Conservation (phyloP, 2,329 filamentous ascomycete species). For the Sclerotinia glacialis region DNA sequence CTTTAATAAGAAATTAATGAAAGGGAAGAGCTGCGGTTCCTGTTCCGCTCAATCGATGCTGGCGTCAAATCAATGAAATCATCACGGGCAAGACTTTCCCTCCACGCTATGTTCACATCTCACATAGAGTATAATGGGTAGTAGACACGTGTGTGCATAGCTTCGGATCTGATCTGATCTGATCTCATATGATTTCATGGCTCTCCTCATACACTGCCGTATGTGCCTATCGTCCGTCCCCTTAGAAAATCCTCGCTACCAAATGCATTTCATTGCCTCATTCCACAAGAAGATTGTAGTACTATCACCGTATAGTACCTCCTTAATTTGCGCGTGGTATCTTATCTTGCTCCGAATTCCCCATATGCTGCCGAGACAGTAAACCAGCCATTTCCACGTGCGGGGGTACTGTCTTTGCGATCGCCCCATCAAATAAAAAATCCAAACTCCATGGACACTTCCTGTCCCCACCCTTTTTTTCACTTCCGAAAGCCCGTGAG, state of each 20-base stretch:
- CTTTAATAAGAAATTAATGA: too few species aligned
- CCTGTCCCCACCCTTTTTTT: neutral
- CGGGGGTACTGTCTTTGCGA: neutral
- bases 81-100: too few species aligned
- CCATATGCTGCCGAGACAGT: neutral
- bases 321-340: slow-evolving; percentile 7
- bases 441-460: slow-evolving; percentile 6
- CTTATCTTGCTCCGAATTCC: neutral
- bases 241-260: neutral
- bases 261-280: neutral
- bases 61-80: too few species aligned
- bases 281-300: neutral
- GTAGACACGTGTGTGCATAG: neutral
- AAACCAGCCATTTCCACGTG: neutral
- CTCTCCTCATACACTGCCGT: neutral
- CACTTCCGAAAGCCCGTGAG: neutral
- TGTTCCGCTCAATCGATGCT: too few species aligned
- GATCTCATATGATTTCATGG: neutral
- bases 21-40: too few species aligned
- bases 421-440: neutral
- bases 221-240: neutral
- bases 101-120: too few species aligned
- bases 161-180: neutral
- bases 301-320: neutral
- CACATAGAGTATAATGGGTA: neutral